Conservation (phyloP, 2,329 filamentous ascomycete genomes). For the Cladosporium sp. region DNA sequence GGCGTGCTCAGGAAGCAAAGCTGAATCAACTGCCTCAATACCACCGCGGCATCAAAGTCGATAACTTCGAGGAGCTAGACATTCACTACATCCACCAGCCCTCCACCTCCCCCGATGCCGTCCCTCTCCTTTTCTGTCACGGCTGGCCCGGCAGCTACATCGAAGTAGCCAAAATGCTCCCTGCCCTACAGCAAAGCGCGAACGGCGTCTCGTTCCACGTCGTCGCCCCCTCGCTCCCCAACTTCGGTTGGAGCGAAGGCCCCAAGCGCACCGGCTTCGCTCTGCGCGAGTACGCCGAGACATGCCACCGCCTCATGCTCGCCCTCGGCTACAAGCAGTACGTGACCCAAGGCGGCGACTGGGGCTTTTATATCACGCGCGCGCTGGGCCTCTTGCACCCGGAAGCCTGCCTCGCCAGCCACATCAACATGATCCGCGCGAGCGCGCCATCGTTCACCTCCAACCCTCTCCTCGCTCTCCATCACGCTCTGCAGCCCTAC, state of each 20-base stretch:
- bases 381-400: slow-evolving; percentile 56
- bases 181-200: slow-evolving; percentile 34
- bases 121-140: slow-evolving; percentile 63
- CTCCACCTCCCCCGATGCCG: slow-evolving; percentile 45
- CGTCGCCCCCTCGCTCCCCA: slow-evolving; percentile 50
- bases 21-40: slow-evolving; percentile 59
- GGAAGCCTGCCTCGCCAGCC: slow-evolving; percentile 50
- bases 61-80: slow-evolving; percentile 53
- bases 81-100: slow-evolving; percentile 60
- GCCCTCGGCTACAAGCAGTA: slow-evolving; percentile 60
- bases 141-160: slow-evolving; percentile 64
- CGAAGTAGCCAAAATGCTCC: slow-evolving; percentile 58
- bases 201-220: slow-evolving; percentile 46
- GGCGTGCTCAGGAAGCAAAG: slow-evolving; percentile 52
- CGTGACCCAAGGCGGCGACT: slow-evolving; percentile 57
- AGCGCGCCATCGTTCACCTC: slow-evolving; percentile 44
- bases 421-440: slow-evolving; percentile 55
- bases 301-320: slow-evolving; percentile 63
- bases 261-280: slow-evolving; percentile 52
- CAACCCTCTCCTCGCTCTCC: slow-evolving; percentile 52
- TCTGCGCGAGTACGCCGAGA: slow-evolving; percentile 56
- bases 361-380: slow-evolving; percentile 62
- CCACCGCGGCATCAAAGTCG: slow-evolving; percentile 46
- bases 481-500: slow-evolving; percentile 51
- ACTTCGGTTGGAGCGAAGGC: slow-evolving; percentile 49